Base-by-base conservation (phyloP, 495 filamentous ascomycete genomes). In the Xylaria palmicola region DNA sequence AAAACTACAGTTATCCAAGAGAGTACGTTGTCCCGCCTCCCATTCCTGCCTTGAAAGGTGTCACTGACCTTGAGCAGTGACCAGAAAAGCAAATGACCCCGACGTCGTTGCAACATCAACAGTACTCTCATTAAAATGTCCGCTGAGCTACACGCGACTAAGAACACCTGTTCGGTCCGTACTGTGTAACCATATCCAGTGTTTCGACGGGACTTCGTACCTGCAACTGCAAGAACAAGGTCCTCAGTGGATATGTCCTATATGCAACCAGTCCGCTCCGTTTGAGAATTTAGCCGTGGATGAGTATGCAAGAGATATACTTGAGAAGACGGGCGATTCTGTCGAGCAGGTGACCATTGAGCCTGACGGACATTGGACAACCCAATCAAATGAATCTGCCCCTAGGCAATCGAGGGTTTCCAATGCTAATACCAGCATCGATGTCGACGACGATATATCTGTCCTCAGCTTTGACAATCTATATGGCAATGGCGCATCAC, bases 121-220 rank as follows among this genome's bases (percentile, higher is more conserved):
- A 32, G 86, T 91, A 34, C 84, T 98, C 79, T 97, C 93, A 3
- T 77, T 98, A 15, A 95, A 94, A 70, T 97, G 94, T 67, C 94
- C 95, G 1, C 73, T 98, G 12, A 93, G 91, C 2, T 94, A 91
- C 17, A 80, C 91, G 58, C 84, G 92, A 58, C 89, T 98, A 32
- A 81, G 85, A 26, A 78, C 88, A 22, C 94, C 94, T 8, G 90
- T 90, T 65, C 86, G 94, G 40, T 92, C 89, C 2, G 79, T 85
- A 8, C 69, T 86, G 22, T 98, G 94, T 72, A 88, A 82, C 7
- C 94, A 98, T 75, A 92, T 93, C 40, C 91, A 94, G 66, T 98
- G 94, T 68, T 98, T 98, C 70, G 94, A 98, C 73, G 94, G 88
- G n/a, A 85, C 85, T 2, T 95, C 91, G 2, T 98, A 96, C 65